Evolutionary conservation across 768 basidiomycete species (phyloP).

Genomic region (Leccinum longicurvipes): DNA sequence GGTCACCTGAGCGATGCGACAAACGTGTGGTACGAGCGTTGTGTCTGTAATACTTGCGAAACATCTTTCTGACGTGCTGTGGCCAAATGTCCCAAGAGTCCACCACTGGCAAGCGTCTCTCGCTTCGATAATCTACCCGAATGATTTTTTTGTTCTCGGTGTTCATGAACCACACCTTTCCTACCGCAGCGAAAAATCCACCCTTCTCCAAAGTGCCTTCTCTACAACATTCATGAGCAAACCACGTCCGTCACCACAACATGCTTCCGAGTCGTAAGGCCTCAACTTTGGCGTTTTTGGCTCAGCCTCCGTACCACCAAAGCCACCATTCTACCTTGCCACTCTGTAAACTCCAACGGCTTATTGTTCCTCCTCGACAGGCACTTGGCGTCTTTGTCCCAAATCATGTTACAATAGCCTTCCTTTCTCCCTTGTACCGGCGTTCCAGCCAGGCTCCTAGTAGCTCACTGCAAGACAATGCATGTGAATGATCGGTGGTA

Average conservation of each 20-base stretch:
- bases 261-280: constrained; percentile 3
- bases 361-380: not conserved
- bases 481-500: constrained; percentile 14
- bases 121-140: not conserved
- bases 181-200: not conserved
- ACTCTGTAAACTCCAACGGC: not conserved
- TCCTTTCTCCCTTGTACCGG: not conserved
- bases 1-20: constrained; percentile 10
- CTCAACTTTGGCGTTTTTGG: not conserved
- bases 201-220: not conserved
- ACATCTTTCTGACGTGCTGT: constrained; percentile 11
- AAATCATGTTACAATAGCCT: not conserved
- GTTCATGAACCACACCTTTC: not conserved
- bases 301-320: not conserved
- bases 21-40: constrained; percentile 16
- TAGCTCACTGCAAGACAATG: not conserved
- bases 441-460: constrained; percentile 1
- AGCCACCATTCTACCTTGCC: constrained; percentile 4
- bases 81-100: not conserved
- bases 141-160: not conserved
- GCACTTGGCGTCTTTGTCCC: no score
- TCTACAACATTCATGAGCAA: not conserved
- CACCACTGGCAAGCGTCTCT: not conserved
- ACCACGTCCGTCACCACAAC: constrained; percentile 2
- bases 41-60: constrained; percentile 6